Evolutionary conservation across 352 stramenopile genomes (phyloP), one percentile per base, ranked within the genome.

Genomic region (Phytophthora sansomeana): DNA sequence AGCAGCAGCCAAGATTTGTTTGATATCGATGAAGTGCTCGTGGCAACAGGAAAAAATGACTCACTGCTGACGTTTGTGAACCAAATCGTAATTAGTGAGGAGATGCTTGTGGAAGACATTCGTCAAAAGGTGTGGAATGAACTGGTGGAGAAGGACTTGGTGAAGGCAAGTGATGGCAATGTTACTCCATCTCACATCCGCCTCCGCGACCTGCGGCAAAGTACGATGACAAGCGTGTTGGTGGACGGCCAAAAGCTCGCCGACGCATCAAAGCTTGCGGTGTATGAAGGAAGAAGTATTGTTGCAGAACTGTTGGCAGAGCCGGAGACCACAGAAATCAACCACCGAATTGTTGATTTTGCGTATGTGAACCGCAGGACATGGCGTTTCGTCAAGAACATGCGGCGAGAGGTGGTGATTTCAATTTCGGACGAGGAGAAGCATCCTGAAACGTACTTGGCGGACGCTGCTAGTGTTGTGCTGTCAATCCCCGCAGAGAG

Each of bases 241-340:
- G 69, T 87, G 0, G 74, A 95, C 60, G 83, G 81, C 0, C 65
- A 81, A 41, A 82, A 77, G 46, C 68, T 95, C 1, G 70, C 82
- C 6, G 75, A 95, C 33, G 83, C 84, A 29, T 93, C 85, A 2
- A 70, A 76, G 24, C 73, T 89, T n/a, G 80, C 87, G 13, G 77
- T 91, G 11, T 95, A 95, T 53, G 87, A 95, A 81, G 81, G 82
- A 19, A 69, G 87, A 35, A 83, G 81, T 14, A 86, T 95, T 55
- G 84, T 91, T 16, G 87, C 75, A 14, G 76, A 95, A 57, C 64
- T 95, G n/a, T 66, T 92, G 26, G n/a, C 55, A 0, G 67, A 76
- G n/a, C 81, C 81, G 0, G 87, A 95, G 41, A 67, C 56, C 0
- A 60, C 76, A 13, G 63, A 78, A 17, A 52, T 70, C 1, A 74